Evolutionary conservation across 768 basidiomycete species (phyloP).

Genomic region (Solioccasus polychromus): DNA sequence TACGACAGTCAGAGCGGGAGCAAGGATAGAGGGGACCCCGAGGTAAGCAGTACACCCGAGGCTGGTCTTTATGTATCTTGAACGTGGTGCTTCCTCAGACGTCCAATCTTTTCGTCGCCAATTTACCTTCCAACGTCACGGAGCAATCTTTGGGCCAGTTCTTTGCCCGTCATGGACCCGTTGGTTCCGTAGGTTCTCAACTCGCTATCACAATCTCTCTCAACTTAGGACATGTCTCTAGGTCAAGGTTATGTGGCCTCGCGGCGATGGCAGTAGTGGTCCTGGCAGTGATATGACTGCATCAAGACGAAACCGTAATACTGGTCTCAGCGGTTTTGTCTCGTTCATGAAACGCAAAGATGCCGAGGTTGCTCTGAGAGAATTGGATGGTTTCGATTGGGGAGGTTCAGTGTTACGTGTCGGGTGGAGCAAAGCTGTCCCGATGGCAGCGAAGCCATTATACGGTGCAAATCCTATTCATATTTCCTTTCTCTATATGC

Average conservation of each 20-base stretch:
- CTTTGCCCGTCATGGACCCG: constrained; percentile 90
- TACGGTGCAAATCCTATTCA: constrained; percentile 56
- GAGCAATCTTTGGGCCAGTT: constrained; percentile 85
- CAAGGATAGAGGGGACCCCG: constrained; percentile 84
- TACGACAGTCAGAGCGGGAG: constrained; percentile 91
- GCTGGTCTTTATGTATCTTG: neutral
- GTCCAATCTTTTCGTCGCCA: constrained; percentile 94
- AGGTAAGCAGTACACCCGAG: constrained; percentile 45
- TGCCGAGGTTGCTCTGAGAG: constrained; percentile 84
- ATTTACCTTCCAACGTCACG: constrained; percentile 82
- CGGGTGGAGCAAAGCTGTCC: constrained; percentile 97
- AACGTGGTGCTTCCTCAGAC: constrained; percentile 48
- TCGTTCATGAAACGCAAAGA: constrained; percentile 93
- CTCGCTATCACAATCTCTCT: neutral
- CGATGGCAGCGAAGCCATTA: constrained; percentile 72
- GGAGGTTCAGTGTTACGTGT: constrained; percentile 83
- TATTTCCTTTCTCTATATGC: neutral
- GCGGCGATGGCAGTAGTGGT: constrained; percentile 64
- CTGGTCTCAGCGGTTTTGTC: constrained; percentile 92
- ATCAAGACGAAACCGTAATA: constrained; percentile 63
- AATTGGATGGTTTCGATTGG: constrained; percentile 95
- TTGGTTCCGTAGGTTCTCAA: constrained; percentile 68
- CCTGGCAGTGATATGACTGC: constrained; percentile 76
- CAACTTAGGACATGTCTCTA: constrained; percentile 26
- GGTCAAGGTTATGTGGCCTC: constrained; percentile 99